Conservation (phyloP, 2,329 filamentous ascomycete genomes). For the Epichloe sp. region DNA sequence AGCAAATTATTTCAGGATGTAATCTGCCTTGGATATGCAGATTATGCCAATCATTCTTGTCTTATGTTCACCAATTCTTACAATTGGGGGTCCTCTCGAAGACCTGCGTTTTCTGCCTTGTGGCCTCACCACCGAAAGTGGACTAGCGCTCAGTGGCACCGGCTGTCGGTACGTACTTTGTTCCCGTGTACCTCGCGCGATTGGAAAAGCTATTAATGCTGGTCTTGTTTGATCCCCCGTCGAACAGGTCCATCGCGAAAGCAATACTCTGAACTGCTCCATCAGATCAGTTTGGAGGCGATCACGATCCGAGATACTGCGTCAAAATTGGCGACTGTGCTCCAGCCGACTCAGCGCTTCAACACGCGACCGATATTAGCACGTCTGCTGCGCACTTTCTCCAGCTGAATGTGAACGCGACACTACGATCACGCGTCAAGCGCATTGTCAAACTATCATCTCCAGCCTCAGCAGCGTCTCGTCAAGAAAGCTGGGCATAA, state of each 20-base stretch:
- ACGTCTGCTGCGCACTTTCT: conserved; percentile 2
- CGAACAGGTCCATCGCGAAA: not conserved
- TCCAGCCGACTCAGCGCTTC: not conserved
- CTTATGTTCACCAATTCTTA: too few relatives aligned
- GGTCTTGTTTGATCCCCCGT: not conserved
- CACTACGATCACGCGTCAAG: conserved; percentile 10
- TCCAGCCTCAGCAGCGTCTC: not conserved
- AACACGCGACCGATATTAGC: not conserved
- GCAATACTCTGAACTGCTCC: not conserved
- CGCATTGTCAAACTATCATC: conserved; percentile 3
- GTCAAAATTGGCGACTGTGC: not conserved
- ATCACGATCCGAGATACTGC: not conserved
- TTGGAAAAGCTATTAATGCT: conserved; percentile 6
- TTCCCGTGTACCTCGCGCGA: not conserved
- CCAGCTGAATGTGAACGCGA: conserved; percentile 8
- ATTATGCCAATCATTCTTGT: too few relatives aligned
- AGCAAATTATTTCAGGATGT: too few relatives aligned
- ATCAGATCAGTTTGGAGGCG: too few relatives aligned
- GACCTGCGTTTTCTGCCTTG: conserved; percentile 16
- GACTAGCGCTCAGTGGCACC: conserved; percentile 9
- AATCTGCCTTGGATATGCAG: too few relatives aligned
- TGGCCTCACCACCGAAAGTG: conserved; percentile 18
- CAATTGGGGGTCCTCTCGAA: too few relatives aligned
- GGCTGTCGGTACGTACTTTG: conserved; percentile 12
- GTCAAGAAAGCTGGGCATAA: not conserved